phyloP scores from a whole-genome alignment of 1,284 basidiomycete species.

The Cryptococcus amylolentus region DNA sequence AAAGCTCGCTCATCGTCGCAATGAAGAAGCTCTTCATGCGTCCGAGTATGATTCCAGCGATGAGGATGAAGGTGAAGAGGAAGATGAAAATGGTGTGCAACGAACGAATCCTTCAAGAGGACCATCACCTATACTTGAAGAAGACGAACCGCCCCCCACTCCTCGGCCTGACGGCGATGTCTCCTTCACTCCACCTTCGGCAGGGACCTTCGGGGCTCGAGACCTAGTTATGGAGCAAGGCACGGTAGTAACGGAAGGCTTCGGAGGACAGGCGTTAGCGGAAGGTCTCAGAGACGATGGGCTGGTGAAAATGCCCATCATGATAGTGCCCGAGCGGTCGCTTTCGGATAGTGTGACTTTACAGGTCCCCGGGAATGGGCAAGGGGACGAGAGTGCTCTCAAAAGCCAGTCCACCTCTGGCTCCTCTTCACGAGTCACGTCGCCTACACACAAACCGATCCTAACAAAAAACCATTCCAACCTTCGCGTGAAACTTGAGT shows the following conservation, averaged over 20 bases:
- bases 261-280: too few relatives aligned
- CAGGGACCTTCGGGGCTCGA: too few relatives aligned
- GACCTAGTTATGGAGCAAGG: too few relatives aligned
- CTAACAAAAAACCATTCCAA: not conserved
- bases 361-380: too few relatives aligned
- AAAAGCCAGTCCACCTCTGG: too few relatives aligned
- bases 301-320: conserved; percentile 3
- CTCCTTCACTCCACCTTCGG: too few relatives aligned
- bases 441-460: not conserved
- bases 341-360: too few relatives aligned
- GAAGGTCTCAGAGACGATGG: not conserved
- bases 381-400: too few relatives aligned
- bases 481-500: not conserved
- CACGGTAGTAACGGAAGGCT: too few relatives aligned
- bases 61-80: not conserved
- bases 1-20: conserved; percentile 81
- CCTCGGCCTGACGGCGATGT: too few relatives aligned
- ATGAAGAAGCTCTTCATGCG: conserved; percentile 36
- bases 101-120: not conserved
- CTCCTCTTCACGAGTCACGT: not conserved
- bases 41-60: not conserved
- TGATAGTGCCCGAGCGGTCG: conserved; percentile 6
- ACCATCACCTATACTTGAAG: conserved; percentile 12
- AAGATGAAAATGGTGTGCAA: not conserved
- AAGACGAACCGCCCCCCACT: conserved; percentile 2